Evolutionary conservation across 805 yeast genomes (phyloP).

Genomic region (Clavispora vitiphila): DNA sequence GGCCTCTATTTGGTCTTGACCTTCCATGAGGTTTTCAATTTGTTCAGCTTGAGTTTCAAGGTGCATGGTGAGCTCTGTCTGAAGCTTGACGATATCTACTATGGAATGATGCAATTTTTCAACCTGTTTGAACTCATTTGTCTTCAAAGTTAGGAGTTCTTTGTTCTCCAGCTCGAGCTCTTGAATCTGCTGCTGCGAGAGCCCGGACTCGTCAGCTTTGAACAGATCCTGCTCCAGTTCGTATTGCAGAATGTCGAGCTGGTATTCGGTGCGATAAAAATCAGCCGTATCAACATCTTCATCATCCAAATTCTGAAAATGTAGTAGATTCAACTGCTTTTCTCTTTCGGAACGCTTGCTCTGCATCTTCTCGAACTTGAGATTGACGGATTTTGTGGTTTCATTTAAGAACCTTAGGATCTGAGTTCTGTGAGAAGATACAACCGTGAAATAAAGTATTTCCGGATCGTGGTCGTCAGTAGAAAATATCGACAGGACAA

Average conservation of each 20-base stretch:
- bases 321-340: constrained; percentile 27
- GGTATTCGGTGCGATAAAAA: constrained; percentile 1
- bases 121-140: constrained; percentile 57
- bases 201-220: background rate
- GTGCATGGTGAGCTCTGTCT: constrained; percentile 70
- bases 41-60: constrained; percentile 67
- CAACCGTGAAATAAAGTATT: constrained; percentile 26
- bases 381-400: constrained; percentile 38
- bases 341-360: constrained; percentile 43
- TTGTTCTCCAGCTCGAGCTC: constrained; percentile 56
- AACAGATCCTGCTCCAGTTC: background rate
- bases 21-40: constrained; percentile 57
- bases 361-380: constrained; percentile 45
- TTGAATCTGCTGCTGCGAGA: constrained; percentile 54
- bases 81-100: constrained; percentile 69
- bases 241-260: constrained; percentile 7
- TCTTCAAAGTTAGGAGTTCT: constrained; percentile 48
- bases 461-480: constrained; percentile 32
- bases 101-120: constrained; percentile 57
- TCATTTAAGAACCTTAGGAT: constrained; percentile 46
- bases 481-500: constrained; percentile 17
- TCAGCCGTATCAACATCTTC: constrained; percentile 17
- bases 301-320: constrained; percentile 39
- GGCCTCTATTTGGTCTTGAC: constrained; percentile 59
- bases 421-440: constrained; percentile 43